These are phyloP conservation scores for Sugiyamaella grinbergsii DNA, from an alignment of 1,139 yeast genomes.

Conservation along the genomic window DNA sequence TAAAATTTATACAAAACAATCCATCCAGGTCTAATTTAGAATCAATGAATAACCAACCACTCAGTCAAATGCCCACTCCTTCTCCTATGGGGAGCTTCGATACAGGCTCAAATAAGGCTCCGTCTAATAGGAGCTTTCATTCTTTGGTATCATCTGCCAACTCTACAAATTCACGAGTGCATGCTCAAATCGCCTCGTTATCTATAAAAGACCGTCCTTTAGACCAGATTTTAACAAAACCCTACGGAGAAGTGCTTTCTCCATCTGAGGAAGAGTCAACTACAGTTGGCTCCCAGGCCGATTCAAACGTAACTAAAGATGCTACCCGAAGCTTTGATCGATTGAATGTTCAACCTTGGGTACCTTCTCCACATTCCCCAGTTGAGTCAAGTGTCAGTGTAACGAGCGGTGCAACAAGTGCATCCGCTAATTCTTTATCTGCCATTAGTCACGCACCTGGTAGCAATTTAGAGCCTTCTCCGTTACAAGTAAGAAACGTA, in stretches of 20 bases:
- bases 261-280: slow-evolving; percentile 13
- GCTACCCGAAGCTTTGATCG: slow-evolving; percentile 17
- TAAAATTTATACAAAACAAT: no score
- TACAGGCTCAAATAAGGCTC: neutral
- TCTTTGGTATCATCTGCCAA: slow-evolving; percentile 12
- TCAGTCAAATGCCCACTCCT: slow-evolving; percentile 2
- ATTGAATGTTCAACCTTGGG: slow-evolving; percentile 18
- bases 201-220: slow-evolving; percentile 19
- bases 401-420: slow-evolving; percentile 7
- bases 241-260: slow-evolving; percentile 17
- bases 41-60: neutral
- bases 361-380: slow-evolving; percentile 17
- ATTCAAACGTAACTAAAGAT: slow-evolving; percentile 10
- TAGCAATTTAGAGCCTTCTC: neutral
- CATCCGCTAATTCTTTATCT: slow-evolving; percentile 7
- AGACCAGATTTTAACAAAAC: slow-evolving; percentile 19
- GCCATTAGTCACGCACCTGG: neutral
- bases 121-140: slow-evolving; percentile 11
- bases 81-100: slow-evolving; percentile 1
- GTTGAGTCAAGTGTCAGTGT: slow-evolving; percentile 14
- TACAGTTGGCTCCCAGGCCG: slow-evolving; percentile 5
- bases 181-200: slow-evolving; percentile 12
- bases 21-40: neutral
- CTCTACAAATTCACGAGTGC: slow-evolving; percentile 9
- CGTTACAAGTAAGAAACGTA: neutral